Conservation (phyloP, 495 filamentous ascomycete genomes). For the Letharia columbiana region DNA sequence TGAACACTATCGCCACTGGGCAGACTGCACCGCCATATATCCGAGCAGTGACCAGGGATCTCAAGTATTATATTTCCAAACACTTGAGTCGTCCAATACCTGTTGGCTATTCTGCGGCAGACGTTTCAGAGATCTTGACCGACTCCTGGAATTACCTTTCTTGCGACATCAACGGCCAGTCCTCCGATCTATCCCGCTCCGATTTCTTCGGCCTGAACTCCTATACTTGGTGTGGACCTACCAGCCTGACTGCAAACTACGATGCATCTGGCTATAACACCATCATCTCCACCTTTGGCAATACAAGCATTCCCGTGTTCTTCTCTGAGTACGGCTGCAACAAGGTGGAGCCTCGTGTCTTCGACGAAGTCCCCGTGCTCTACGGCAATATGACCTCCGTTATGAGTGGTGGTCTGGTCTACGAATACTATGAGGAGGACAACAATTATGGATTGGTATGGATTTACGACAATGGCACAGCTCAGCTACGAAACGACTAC, state of each 20-base stretch:
- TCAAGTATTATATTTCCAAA: conserved; percentile 80
- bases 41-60: conserved; percentile 65
- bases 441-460: conserved; percentile 75
- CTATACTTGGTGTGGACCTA: conserved; percentile 82
- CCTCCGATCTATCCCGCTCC: conserved; percentile 53
- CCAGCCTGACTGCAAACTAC: conserved; percentile 49
- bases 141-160: conserved; percentile 80
- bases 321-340: conserved; percentile 98
- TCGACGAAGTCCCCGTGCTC: conserved; percentile 71
- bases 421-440: conserved; percentile 71
- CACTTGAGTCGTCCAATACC: conserved; percentile 61
- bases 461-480: conserved; percentile 55
- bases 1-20: conserved; percentile 19
- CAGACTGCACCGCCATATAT: conserved; percentile 55
- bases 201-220: conserved; percentile 94
- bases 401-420: conserved; percentile 82
- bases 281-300: conserved; percentile 60
- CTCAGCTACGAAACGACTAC: conserved; percentile 61
- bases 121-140: conserved; percentile 68
- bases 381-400: conserved; percentile 76
- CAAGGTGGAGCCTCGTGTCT: conserved; percentile 63
- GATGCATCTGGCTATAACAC: conserved; percentile 60
- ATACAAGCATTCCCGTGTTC: conserved; percentile 76
- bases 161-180: conserved; percentile 61
- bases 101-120: conserved; percentile 91